Conservation (phyloP, 192 early-diverging fungal species). For the Phycomyces blakesleeanus region DNA sequence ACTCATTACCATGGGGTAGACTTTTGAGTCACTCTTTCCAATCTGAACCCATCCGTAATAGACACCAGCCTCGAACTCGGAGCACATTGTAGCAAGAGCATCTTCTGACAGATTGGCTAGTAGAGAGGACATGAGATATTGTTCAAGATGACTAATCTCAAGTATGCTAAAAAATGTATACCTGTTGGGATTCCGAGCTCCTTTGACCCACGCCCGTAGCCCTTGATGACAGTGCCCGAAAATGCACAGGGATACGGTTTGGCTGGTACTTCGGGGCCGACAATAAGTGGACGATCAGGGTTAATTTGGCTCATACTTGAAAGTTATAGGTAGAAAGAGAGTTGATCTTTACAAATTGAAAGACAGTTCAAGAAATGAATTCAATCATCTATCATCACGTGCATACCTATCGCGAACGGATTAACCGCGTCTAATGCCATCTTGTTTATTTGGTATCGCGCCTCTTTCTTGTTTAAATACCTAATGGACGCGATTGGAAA, state of each 20-base stretch:
- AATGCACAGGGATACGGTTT: constrained; percentile 77
- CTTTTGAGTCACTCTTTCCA: constrained; percentile 40
- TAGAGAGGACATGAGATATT: neutral
- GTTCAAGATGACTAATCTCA: neutral
- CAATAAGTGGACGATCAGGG: constrained; percentile 54
- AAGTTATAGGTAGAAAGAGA: no score
- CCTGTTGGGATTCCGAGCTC: constrained; percentile 97
- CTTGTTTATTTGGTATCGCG: neutral
- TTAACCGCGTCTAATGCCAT: neutral
- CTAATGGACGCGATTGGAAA: neutral
- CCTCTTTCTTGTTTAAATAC: neutral
- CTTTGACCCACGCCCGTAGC: constrained; percentile 94
- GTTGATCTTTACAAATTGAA: no score
- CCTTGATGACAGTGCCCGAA: constrained; percentile 77
- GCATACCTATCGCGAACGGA: neutral
- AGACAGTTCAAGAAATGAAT: neutral
- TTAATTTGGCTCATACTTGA: constrained; percentile 17
- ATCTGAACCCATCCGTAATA: constrained; percentile 95
- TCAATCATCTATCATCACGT: neutral
- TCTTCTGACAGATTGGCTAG: constrained; percentile 87
- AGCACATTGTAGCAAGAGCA: constrained; percentile 60
- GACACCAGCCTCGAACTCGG: constrained; percentile 77
- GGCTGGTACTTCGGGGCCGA: constrained; percentile 55
- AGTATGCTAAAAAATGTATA: constrained; percentile 30
- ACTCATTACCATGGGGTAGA: constrained; percentile 98